These are phyloP conservation scores for Candida dubliniensis DNA, from an alignment of 1,139 yeast species.

Conservation along the genomic window DNA sequence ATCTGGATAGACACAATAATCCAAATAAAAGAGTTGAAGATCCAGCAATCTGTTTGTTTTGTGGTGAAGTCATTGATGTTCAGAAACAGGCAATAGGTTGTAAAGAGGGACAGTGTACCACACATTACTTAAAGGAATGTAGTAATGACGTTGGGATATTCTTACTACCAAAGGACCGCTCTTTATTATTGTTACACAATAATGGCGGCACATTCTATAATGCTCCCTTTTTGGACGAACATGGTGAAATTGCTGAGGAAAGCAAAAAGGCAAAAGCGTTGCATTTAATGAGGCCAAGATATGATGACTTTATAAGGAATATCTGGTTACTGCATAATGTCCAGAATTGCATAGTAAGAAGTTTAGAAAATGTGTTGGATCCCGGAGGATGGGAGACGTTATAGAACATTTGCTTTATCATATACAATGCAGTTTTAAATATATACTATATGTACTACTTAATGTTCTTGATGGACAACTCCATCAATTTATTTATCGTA, in stretches of 20 bases:
- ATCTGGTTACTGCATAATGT: slow-evolving; percentile 82
- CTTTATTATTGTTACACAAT: slow-evolving; percentile 64
- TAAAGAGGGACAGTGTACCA: slow-evolving; percentile 64
- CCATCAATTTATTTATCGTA: slow-evolving; percentile 12
- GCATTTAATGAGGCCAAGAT: slow-evolving; percentile 60
- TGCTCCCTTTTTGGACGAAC: slow-evolving; percentile 83
- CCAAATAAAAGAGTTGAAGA: slow-evolving; percentile 54
- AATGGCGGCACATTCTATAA: slow-evolving; percentile 80
- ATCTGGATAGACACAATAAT: slow-evolving; percentile 42
- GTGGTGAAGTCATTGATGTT: slow-evolving; percentile 68
- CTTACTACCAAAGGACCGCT: slow-evolving; percentile 71
- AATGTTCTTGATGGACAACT: slow-evolving; percentile 13
- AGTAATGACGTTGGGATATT: slow-evolving; percentile 73
- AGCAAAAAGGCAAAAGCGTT: slow-evolving; percentile 73
- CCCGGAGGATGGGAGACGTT: slow-evolving; percentile 97
- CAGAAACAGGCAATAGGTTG: slow-evolving; percentile 59
- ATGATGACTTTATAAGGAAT: slow-evolving; percentile 63
- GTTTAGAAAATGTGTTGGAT: slow-evolving; percentile 74
- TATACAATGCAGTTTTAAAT: neutral
- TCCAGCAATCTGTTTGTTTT: slow-evolving; percentile 85
- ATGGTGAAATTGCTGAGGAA: slow-evolving; percentile 84
- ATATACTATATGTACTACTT: slow-evolving; percentile 9
- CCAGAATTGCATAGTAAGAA: slow-evolving; percentile 75
- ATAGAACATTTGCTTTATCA: slow-evolving; percentile 24
- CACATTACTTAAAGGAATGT: slow-evolving; percentile 66